These are phyloP conservation scores for Salpingoeca rosetta DNA, from an alignment of 78 protist genomes.

Conservation along the genomic window DNA sequence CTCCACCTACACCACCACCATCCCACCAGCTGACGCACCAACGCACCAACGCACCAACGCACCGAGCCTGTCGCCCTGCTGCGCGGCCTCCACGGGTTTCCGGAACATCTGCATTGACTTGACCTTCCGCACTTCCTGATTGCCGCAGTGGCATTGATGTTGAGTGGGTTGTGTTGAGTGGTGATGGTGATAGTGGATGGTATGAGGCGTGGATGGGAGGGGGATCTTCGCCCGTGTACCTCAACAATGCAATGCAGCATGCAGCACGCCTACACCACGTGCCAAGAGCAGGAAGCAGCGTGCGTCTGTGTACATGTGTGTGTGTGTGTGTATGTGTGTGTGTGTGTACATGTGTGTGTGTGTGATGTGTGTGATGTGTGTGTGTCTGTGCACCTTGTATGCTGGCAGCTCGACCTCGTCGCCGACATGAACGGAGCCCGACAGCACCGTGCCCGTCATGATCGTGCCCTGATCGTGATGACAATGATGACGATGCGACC, in stretches of 20 bases:
- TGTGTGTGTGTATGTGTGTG: no score
- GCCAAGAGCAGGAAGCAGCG: background rate
- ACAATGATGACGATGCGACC: background rate
- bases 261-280: background rate
- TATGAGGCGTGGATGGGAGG: background rate
- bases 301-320: no score
- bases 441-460: slow-evolving; percentile 79
- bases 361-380: no score
- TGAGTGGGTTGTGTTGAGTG: background rate
- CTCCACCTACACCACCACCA: no score
- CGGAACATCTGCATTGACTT: slow-evolving; percentile 92
- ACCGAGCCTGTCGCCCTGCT: background rate
- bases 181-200: background rate
- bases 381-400: background rate
- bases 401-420: background rate
- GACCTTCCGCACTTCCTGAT: slow-evolving; percentile 42
- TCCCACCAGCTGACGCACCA: background rate
- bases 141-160: background rate
- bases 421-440: background rate
- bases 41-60: background rate
- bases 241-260: background rate
- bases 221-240: background rate
- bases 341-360: no score
- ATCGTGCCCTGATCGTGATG: slow-evolving; percentile 76
- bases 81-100: slow-evolving; percentile 40